These are phyloP conservation scores for Volvox carteri DNA, from an alignment of 163 green algal species.

Conservation along the genomic window DNA sequence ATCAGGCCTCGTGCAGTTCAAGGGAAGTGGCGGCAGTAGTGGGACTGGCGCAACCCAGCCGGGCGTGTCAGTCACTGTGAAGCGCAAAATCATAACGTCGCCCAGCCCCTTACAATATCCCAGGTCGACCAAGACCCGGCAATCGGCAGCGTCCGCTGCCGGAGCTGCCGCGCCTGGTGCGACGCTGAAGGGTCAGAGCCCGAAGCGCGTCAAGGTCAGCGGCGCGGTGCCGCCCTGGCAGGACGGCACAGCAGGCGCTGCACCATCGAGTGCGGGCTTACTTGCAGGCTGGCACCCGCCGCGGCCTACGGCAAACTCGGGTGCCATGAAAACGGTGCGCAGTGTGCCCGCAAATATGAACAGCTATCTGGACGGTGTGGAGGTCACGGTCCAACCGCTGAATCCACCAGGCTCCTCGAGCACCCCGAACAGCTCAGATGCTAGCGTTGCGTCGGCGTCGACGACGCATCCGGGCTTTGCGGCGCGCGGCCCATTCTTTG, in stretches of 20 bases:
- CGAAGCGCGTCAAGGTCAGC: conserved; percentile 39
- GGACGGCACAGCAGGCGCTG: background rate
- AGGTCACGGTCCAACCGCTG: conserved; percentile 36
- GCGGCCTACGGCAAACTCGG: no score
- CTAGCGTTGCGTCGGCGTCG: background rate
- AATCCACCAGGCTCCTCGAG: background rate
- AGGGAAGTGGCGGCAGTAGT: background rate
- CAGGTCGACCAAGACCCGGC: background rate
- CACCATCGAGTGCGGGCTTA: background rate
- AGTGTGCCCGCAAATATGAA: conserved; percentile 52
- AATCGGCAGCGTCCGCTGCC: background rate
- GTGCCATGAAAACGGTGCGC: conserved; percentile 42
- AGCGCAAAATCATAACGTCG: conserved; percentile 53
- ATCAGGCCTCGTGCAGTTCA: conserved; percentile 30
- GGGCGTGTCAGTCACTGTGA: conserved; percentile 8
- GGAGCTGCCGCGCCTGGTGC: background rate
- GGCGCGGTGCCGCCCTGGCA: background rate
- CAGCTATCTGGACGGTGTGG: conserved; percentile 31
- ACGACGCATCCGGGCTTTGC: background rate
- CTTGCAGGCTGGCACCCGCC: conserved; percentile 28
- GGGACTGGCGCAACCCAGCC: background rate
- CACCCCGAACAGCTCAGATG: background rate
- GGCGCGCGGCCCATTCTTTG: background rate
- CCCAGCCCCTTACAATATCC: conserved; percentile 37
- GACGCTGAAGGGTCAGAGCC: conserved; percentile 22